A percentile compares a stretch with the other conserved stretches of the same genome.
These are phyloP conservation scores for Phyllosticta citrichinensis DNA, from an alignment of 2,329 filamentous ascomycete species.

Conservation along the genomic window DNA sequence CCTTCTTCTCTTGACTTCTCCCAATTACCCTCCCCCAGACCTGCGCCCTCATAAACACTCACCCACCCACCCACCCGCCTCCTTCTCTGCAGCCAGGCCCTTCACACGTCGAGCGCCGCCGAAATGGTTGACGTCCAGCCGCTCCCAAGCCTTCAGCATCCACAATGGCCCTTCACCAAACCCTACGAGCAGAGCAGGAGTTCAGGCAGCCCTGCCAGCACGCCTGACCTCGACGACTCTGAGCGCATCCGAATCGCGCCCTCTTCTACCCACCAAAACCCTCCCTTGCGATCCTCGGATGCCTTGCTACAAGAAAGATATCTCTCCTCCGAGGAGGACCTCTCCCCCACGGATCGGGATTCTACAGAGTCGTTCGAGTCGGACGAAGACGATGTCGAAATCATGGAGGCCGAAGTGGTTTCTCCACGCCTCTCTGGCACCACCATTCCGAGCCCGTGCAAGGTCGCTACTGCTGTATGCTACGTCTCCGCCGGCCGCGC, in stretches of 20 bases:
- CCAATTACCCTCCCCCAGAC: not conserved
- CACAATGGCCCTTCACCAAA: constrained; percentile 30
- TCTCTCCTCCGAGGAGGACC: constrained; percentile 29
- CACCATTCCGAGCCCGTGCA: constrained; percentile 17
- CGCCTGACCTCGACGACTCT: constrained; percentile 22
- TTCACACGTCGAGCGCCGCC: not conserved
- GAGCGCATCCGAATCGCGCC: constrained; percentile 26
- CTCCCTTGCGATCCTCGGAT: constrained; percentile 16
- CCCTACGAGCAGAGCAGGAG: constrained; percentile 17
- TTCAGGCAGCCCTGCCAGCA: constrained; percentile 24
- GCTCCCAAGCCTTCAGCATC: constrained; percentile 16
- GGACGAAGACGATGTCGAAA: constrained; percentile 7
- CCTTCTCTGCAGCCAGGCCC: not conserved
- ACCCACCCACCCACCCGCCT: not conserved
- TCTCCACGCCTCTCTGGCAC: not conserved
- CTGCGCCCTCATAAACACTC: not conserved
- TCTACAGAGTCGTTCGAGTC: constrained; percentile 22
- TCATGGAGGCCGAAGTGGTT: not conserved
- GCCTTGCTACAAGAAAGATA: constrained; percentile 26
- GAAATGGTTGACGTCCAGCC: constrained; percentile 6
- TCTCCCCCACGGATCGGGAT: constrained; percentile 25
- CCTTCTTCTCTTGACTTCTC: not conserved
- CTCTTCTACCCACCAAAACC: constrained; percentile 15
- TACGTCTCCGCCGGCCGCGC: constrained; percentile 28
- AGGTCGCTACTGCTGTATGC: constrained; percentile 27